Conservation (phyloP, 768 basidiomycete genomes). For the Arthromyces matolae region DNA sequence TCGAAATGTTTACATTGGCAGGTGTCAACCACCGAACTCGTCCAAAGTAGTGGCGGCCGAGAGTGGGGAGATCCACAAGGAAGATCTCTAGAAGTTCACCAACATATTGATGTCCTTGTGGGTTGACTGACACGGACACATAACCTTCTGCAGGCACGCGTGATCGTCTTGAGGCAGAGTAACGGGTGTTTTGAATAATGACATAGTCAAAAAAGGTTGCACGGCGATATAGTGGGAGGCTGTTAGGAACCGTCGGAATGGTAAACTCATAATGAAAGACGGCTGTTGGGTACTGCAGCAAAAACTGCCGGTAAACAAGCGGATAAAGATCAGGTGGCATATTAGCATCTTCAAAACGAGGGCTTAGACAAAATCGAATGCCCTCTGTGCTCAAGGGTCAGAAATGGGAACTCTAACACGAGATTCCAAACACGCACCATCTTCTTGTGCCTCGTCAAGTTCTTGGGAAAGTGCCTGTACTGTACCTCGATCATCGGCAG, state of each 20-base stretch:
- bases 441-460: conserved; percentile 17
- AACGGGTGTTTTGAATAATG: neutral
- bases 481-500: conserved; percentile 22
- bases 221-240: neutral
- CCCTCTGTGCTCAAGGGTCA: neutral
- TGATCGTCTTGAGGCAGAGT: neutral
- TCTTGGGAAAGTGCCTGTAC: conserved; percentile 10
- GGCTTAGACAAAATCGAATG: neutral
- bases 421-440: conserved; percentile 13
- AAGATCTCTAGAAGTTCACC: neutral
- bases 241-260: neutral
- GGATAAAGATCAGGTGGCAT: neutral
- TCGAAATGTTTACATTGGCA: neutral
- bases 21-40: neutral
- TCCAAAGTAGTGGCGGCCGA: neutral
- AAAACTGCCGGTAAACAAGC: neutral
- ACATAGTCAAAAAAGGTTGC: conserved; percentile 1
- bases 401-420: neutral
- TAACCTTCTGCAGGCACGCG: neutral
- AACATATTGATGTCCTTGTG: neutral
- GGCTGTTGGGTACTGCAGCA: neutral
- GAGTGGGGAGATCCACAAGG: neutral
- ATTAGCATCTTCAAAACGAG: neutral
- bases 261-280: neutral
- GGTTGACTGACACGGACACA: neutral